Conservation (phyloP, 106 monocot genomes). For the Dendrobium officinale region DNA sequence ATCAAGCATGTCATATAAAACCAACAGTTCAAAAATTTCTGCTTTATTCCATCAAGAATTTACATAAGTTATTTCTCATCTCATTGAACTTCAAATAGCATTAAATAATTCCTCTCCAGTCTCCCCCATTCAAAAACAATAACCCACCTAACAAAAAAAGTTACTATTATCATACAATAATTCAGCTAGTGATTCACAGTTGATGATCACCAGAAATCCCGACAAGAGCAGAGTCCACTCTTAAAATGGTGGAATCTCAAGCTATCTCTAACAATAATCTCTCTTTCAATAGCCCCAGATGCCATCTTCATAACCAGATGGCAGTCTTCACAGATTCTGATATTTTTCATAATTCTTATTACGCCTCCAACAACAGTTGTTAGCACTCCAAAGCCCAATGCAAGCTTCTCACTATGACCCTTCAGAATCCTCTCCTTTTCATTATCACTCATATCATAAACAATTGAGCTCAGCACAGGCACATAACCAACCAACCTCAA, state of each 20-base stretch:
- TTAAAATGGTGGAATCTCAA: conserved; percentile 70
- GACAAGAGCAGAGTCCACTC: conserved; percentile 51
- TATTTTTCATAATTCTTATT: conserved; percentile 57
- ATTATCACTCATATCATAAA: conserved; percentile 35
- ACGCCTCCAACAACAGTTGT: conserved; percentile 22
- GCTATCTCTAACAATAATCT: conserved; percentile 58
- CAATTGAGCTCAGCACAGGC: conserved; percentile 25
- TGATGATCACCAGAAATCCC: conserved; percentile 46
- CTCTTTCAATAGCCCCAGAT: conserved; percentile 30
- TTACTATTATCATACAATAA: too few relatives aligned
- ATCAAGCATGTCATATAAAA: too few relatives aligned
- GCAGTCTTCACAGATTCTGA: conserved; percentile 64
- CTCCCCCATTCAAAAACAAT: too few relatives aligned
- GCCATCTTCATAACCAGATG: conserved; percentile 52
- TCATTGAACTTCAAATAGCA: too few relatives aligned
- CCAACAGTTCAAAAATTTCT: too few relatives aligned
- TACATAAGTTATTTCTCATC: too few relatives aligned
- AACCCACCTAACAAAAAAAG: too few relatives aligned
- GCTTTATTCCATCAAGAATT: too few relatives aligned
- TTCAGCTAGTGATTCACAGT: too few relatives aligned
- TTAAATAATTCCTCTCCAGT: too few relatives aligned
- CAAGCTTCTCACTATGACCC: conserved; percentile 72
- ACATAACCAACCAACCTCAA: conserved; percentile 34
- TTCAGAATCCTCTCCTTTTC: conserved; percentile 57
- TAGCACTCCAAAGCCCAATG: conserved; percentile 57